A percentile compares a stretch with the other conserved stretches of the same genome.
phyloP scores from a whole-genome alignment of 2,329 filamentous ascomycete genomes.

The Aspergillus quadrilineatus region DNA sequence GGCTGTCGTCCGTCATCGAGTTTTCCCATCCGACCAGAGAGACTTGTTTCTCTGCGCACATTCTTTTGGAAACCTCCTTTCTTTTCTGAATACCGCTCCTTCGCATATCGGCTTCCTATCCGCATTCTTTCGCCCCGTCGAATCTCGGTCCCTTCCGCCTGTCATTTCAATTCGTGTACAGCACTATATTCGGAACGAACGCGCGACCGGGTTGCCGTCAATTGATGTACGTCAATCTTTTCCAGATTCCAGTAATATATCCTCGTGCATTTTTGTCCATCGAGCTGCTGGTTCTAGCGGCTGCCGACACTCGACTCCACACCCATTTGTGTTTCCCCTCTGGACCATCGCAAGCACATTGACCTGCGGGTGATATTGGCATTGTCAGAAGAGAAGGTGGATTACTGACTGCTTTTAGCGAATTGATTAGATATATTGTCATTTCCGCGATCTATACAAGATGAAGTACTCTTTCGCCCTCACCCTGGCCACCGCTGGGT shows the following conservation, averaged over 20 bases:
- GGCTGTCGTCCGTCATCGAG: constrained; percentile 29
- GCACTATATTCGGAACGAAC: constrained; percentile 22
- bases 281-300: not conserved
- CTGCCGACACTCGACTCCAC: not conserved
- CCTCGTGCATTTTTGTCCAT: not conserved
- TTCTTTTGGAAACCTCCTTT: constrained; percentile 38
- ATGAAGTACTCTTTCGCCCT: constrained; percentile 44
- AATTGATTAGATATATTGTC: constrained; percentile 3
- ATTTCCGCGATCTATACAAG: constrained; percentile 18
- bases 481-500: constrained; percentile 45
- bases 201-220: constrained; percentile 28
- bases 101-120: constrained; percentile 17
- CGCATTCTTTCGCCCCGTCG: constrained; percentile 5
- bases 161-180: constrained; percentile 26
- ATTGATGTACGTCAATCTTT: constrained; percentile 30
- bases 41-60: constrained; percentile 40
- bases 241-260: not conserved
- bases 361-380: not conserved
- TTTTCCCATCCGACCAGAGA: constrained; percentile 44
- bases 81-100: constrained; percentile 23
- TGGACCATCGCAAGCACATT: not conserved
- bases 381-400: not conserved
- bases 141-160: not conserved
- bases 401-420: not conserved
- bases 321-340: not conserved